phyloP scores from a whole-genome alignment of 768 basidiomycete species.

The Exidia glandulosa region DNA sequence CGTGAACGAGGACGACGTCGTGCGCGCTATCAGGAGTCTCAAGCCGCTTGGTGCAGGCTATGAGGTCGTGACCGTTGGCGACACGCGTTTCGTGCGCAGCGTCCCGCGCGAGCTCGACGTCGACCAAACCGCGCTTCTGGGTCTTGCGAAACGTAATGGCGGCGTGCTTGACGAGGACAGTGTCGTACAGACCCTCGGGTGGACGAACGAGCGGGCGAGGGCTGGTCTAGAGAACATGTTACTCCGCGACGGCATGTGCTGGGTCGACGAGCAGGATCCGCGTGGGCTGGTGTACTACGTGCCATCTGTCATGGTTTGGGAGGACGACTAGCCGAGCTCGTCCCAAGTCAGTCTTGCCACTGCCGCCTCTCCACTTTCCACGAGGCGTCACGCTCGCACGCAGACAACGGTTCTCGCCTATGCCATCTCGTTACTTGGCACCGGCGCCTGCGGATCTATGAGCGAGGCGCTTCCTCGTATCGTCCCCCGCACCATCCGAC shows the following conservation, averaged over 20 bases:
- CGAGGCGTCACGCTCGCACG: no score
- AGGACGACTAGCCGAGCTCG: slow-evolving; percentile 21
- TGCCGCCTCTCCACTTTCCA: no score
- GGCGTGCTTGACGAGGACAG: slow-evolving; percentile 60
- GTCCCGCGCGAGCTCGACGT: slow-evolving; percentile 85
- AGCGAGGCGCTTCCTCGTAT: no score
- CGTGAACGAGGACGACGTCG: slow-evolving; percentile 78
- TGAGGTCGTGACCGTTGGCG: slow-evolving; percentile 65
- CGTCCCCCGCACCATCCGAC: no score
- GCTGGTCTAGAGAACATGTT: slow-evolving; percentile 84
- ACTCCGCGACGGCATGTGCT: slow-evolving; percentile 81
- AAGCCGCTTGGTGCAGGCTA: slow-evolving; percentile 89
- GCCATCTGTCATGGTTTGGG: slow-evolving; percentile 81
- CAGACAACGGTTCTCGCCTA: no score
- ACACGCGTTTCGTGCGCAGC: slow-evolving; percentile 65
- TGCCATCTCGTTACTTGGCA: no score
- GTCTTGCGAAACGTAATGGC: slow-evolving; percentile 52
- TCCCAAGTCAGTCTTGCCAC: no score
- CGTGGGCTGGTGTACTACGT: slow-evolving; percentile 68
- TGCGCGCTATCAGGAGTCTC: slow-evolving; percentile 74
- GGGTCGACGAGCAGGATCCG: slow-evolving; percentile 88
- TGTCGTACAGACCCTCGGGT: slow-evolving; percentile 51
- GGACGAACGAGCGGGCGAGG: slow-evolving; percentile 67
- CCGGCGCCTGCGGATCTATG: no score
- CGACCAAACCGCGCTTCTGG: slow-evolving; percentile 68